Base-by-base conservation (phyloP, 2,329 filamentous ascomycete species). In the Scedosporium aurantiacum region DNA sequence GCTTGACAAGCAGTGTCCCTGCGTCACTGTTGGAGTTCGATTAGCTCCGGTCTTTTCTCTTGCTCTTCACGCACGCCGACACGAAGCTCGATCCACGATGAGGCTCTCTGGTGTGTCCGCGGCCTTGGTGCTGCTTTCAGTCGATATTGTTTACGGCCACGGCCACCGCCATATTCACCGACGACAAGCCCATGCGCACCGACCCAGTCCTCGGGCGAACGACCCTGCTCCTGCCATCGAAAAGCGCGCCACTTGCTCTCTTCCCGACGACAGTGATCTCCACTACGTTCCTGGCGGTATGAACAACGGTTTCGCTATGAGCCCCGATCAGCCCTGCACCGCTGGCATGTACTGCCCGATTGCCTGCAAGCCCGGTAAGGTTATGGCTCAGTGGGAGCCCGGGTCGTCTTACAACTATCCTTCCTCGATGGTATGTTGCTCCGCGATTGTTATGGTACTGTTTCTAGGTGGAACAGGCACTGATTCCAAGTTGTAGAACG, bases 261-360 rank as follows among this genome's bases (percentile, higher is more conserved):
- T 92, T 67, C 89, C 89, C 10, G 75, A 78, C 40, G 79, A 88
- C 68, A 79, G 82, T 32, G 86, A 87, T 60, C 74, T 92, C 68
- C 82, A 91, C 54, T 72, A 82, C 14, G 79, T 93, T 60, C 87
- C 87, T 4, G 76, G 76, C 60, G 70, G 72, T 52, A 70, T 75
- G 70, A 93, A 93, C 74, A 86, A 78, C 58, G 89, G 89, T 64
- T 93, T 89, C 85, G 89, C 89, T 50, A 85, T 92, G 83, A 88
- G 86, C 68, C 88, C 89, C 3, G 85, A 92, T 71, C 82, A 88
- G 70, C 71, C 81, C 60, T 92, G 89, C 72, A 77, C 76, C 63
- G 80, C 84, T 4, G 87, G 84, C 63, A 82, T 72, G 65, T 91
- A 87, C 73, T 92, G 89, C 69, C 89, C 89, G 1, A 86, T 89